Percentiles rank a stretch among this genome's conserved stretches.
Conservation (phyloP, 2,329 filamentous ascomycete genomes). For the Nemania sp. region DNA sequence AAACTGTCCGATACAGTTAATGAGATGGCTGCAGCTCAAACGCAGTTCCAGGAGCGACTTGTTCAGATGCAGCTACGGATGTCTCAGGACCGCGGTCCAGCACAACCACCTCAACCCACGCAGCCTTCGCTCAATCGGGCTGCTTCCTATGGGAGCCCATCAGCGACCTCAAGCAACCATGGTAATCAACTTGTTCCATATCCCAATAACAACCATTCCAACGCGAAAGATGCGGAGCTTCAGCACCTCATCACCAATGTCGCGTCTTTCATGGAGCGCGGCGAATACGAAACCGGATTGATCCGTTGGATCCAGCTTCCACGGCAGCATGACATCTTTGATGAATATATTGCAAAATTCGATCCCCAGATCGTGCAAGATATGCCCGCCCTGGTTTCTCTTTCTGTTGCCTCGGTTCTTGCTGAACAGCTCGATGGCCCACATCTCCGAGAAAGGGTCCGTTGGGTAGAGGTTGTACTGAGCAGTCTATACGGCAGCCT, state of each 20-base stretch:
- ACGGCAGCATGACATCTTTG: slow-evolving; percentile 66
- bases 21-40: slow-evolving; percentile 70
- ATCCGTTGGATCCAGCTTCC: slow-evolving; percentile 70
- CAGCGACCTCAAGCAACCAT: slow-evolving; percentile 40
- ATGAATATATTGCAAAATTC: slow-evolving; percentile 56
- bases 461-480: slow-evolving; percentile 66
- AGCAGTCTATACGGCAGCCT: slow-evolving; percentile 55
- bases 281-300: slow-evolving; percentile 65
- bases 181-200: slow-evolving; percentile 45
- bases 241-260: slow-evolving; percentile 62
- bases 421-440: slow-evolving; percentile 61
- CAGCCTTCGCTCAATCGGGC: slow-evolving; percentile 31
- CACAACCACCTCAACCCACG: slow-evolving; percentile 26
- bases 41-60: slow-evolving; percentile 68
- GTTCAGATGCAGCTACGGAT: slow-evolving; percentile 60
- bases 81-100: slow-evolving; percentile 45
- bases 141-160: slow-evolving; percentile 36
- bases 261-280: slow-evolving; percentile 63
- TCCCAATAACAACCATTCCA: slow-evolving; percentile 48
- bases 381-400: slow-evolving; percentile 63
- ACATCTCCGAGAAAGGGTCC: slow-evolving; percentile 59
- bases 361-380: slow-evolving; percentile 58
- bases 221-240: slow-evolving; percentile 58
- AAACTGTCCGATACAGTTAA: slow-evolving; percentile 71
- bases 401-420: slow-evolving; percentile 68